phyloP scores from a whole-genome alignment of 352 stramenopile genomes.

The Globisporangium emineosum region DNA sequence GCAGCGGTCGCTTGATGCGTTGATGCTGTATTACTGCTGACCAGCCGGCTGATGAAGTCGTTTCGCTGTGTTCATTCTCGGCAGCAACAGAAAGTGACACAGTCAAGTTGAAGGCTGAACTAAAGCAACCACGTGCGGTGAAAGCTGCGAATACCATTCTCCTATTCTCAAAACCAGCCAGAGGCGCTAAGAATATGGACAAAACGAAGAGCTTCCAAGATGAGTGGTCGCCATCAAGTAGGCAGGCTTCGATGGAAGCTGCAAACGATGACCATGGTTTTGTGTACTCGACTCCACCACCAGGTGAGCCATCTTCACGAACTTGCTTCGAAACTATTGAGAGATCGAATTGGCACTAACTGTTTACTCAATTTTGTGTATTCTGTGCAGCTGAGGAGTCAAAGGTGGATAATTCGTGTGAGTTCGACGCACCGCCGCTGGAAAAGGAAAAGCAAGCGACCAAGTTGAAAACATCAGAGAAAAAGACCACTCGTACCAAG shows the following conservation, averaged over 20 bases:
- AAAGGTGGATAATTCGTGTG: background rate
- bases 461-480: background rate
- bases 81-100: background rate
- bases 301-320: conserved; percentile 1
- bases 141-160: conserved; percentile 1
- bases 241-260: background rate
- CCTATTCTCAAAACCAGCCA: background rate
- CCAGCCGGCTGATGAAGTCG: background rate
- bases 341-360: background rate
- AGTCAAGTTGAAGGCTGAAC: background rate
- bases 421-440: background rate
- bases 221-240: background rate
- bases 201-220: background rate
- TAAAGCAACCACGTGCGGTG: background rate
- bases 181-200: background rate
- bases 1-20: background rate
- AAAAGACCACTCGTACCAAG: background rate
- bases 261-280: background rate
- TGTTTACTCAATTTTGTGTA: background rate
- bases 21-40: background rate
- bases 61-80: background rate
- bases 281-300: background rate
- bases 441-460: background rate
- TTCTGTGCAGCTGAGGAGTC: background rate
- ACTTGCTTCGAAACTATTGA: background rate